Conservation (phyloP, 2,329 filamentous ascomycete genomes). For the Aspergillus brasiliensis region DNA sequence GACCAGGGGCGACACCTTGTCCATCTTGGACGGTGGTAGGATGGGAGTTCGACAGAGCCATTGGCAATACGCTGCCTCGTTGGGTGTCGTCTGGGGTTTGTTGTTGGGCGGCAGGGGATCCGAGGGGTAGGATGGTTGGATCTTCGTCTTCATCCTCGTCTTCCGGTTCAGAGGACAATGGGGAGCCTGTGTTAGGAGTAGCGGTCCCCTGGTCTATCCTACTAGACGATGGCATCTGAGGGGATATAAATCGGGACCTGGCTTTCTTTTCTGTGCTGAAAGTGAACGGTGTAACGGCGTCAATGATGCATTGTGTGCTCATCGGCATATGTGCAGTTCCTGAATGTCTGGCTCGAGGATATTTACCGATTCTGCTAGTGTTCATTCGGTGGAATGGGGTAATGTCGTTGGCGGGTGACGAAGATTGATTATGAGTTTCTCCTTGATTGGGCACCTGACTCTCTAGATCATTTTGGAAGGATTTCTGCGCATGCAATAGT, state of each 20-base stretch:
- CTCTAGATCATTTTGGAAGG: conserved; percentile 42
- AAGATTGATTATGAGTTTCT: conserved; percentile 16
- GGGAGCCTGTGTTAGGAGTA: conserved; percentile 18
- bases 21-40: conserved; percentile 38
- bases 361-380: conserved; percentile 8
- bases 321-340: conserved; percentile 27
- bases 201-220: conserved; percentile 25
- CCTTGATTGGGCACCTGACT: conserved; percentile 27
- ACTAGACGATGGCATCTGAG: conserved; percentile 6
- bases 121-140: conserved; percentile 11
- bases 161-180: conserved; percentile 4
- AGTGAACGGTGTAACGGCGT: conserved; percentile 43
- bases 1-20: conserved; percentile 31
- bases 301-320: conserved; percentile 46
- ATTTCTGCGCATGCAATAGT: conserved; percentile 40
- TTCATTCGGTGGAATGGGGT: conserved; percentile 35
- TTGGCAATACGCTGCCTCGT: conserved; percentile 26
- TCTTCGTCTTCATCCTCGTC: conserved; percentile 5
- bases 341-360: conserved; percentile 5
- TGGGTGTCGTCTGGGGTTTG: conserved; percentile 18
- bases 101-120: conserved; percentile 3
- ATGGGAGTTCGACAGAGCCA: conserved; percentile 37
- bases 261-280: conserved; percentile 38
- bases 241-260: conserved; percentile 10
- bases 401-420: conserved; percentile 20